A percentile compares a stretch with the other conserved stretches of the same genome.
These are phyloP conservation scores for Mycena pura DNA, from an alignment of 768 basidiomycete species.

Conservation along the genomic window DNA sequence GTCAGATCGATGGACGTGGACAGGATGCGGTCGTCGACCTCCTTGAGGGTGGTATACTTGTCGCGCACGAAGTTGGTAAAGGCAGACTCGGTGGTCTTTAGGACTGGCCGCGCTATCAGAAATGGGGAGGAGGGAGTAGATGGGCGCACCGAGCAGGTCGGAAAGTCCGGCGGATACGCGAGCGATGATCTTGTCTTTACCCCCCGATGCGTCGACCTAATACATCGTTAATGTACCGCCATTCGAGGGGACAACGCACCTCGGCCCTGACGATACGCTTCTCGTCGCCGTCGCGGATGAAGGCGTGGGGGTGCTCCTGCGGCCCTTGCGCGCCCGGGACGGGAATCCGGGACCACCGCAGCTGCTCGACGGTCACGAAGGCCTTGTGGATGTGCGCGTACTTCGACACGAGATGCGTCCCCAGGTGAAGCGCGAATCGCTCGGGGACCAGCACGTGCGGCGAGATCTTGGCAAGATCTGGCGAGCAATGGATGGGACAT, in stretches of 20 bases:
- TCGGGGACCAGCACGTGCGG: slow-evolving; percentile 86
- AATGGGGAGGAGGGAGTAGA: neutral
- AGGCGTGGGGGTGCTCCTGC: slow-evolving; percentile 75
- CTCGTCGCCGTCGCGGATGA: slow-evolving; percentile 90
- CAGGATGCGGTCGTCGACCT: slow-evolving; percentile 89
- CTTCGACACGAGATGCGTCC: slow-evolving; percentile 78
- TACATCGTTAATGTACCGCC: neutral
- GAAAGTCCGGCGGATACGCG: slow-evolving; percentile 71
- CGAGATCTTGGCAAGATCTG: slow-evolving; percentile 88
- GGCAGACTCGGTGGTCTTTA: slow-evolving; percentile 88
- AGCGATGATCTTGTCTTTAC: slow-evolving; percentile 67
- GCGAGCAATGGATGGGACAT: neutral
- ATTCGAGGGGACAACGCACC: slow-evolving; percentile 39
- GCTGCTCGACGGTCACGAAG: slow-evolving; percentile 74
- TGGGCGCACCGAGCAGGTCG: slow-evolving; percentile 76
- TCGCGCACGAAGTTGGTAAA: slow-evolving; percentile 85
- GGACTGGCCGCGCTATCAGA: slow-evolving; percentile 54
- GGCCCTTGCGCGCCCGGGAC: slow-evolving; percentile 49
- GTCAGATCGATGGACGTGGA: slow-evolving; percentile 84
- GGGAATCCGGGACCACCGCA: slow-evolving; percentile 84
- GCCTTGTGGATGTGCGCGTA: slow-evolving; percentile 80
- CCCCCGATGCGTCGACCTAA: slow-evolving; percentile 69
- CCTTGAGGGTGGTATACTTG: slow-evolving; percentile 85
- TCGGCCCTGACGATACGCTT: slow-evolving; percentile 72
- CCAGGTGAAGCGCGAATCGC: slow-evolving; percentile 88